These are phyloP conservation scores for Acer campestre DNA, from an alignment of 345 rosid genomes.

Conservation along the genomic window DNA sequence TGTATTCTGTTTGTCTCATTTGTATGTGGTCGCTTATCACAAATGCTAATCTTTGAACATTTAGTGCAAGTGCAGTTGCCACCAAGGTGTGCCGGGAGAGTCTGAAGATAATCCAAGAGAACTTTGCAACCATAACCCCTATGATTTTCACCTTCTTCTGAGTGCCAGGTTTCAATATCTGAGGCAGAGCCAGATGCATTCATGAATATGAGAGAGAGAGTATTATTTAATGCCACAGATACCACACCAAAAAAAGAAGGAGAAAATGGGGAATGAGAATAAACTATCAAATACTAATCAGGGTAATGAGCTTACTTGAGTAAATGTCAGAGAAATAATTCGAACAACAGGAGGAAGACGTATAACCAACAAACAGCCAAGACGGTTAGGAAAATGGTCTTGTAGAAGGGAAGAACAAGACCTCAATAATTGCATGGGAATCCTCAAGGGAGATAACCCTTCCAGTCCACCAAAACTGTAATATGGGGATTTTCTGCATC, in stretches of 20 bases:
- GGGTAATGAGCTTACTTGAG: slow-evolving; percentile 56
- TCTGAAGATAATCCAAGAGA: slow-evolving; percentile 65
- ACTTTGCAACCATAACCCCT: slow-evolving; percentile 59
- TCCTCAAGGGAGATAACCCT: slow-evolving; percentile 75
- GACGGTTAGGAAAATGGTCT: slow-evolving; percentile 87
- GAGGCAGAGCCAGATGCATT: slow-evolving; percentile 20
- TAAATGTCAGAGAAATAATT: slow-evolving; percentile 80
- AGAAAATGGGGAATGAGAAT: background rate
- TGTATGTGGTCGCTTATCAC: slow-evolving; percentile 16
- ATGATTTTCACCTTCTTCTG: slow-evolving; percentile 81
- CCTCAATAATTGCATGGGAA: slow-evolving; percentile 92
- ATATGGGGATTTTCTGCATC: slow-evolving; percentile 62
- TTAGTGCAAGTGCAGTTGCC: slow-evolving; percentile 68
- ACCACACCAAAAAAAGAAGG: background rate
- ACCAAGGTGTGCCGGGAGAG: slow-evolving; percentile 82
- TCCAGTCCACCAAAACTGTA: slow-evolving; percentile 88
- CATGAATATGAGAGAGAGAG: background rate
- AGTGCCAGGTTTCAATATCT: slow-evolving; percentile 82
- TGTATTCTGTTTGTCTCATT: slow-evolving; percentile 26
- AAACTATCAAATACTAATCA: slow-evolving; percentile 4
- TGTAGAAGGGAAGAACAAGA: slow-evolving; percentile 84
- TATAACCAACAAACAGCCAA: slow-evolving; percentile 79
- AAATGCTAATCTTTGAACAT: slow-evolving; percentile 46
- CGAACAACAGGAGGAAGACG: slow-evolving; percentile 88
- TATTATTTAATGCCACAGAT: slow-evolving; percentile 6